Conservation (phyloP, 257 asterid species). For the Solanum megistacrolobum region DNA sequence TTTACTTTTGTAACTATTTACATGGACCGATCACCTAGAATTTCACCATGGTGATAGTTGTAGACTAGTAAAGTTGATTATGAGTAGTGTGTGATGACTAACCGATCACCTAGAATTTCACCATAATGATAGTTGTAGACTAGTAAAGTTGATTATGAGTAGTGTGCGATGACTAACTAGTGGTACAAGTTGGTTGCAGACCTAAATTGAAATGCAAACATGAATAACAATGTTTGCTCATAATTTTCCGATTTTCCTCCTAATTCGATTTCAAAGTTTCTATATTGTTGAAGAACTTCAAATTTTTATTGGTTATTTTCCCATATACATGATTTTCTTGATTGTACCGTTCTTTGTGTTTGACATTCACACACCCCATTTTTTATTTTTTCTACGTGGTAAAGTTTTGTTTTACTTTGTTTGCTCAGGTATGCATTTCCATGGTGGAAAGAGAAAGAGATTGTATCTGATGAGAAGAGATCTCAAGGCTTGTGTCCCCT, state of each 20-base stretch:
- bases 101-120: background rate
- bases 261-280: background rate
- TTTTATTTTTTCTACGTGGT: background rate
- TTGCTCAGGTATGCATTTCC: constrained; percentile 74
- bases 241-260: background rate
- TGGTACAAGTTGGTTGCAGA: background rate
- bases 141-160: background rate
- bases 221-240: background rate
- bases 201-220: background rate
- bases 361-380: background rate
- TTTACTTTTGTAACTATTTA: background rate
- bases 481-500: constrained; percentile 83
- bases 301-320: background rate
- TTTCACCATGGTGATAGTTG: background rate
- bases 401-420: background rate
- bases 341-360: background rate
- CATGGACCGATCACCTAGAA: background rate
- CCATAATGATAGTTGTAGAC: background rate
- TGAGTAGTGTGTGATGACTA: background rate
- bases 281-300: background rate
- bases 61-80: background rate
- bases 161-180: background rate
- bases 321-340: background rate
- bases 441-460: constrained; percentile 96
- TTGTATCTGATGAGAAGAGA: constrained; percentile 68